Evolutionary conservation across 305 asterid species (phyloP).

Genomic region (Fraxinus platypoda): DNA sequence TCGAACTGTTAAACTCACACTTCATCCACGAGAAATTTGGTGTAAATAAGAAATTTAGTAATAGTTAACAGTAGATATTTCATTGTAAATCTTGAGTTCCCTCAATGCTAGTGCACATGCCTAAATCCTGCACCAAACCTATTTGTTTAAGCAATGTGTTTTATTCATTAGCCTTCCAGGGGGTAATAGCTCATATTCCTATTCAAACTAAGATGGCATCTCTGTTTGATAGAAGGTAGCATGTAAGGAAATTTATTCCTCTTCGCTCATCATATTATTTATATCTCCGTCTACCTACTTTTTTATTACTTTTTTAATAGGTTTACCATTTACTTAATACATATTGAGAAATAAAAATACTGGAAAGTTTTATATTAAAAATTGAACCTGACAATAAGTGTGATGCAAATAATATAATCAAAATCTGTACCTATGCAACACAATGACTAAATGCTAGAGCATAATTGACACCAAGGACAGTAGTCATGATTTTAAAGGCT

Average conservation of each 20-base stretch:
- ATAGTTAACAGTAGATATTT: neutral
- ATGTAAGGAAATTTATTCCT: neutral
- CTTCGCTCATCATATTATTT: neutral
- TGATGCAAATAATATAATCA: neutral
- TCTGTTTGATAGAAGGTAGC: neutral
- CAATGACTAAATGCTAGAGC: neutral
- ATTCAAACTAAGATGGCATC: neutral
- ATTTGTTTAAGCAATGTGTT: neutral
- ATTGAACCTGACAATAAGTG: neutral
- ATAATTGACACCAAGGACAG: neutral
- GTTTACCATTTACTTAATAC: neutral
- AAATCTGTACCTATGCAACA: neutral
- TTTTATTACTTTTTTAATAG: neutral
- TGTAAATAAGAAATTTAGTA: neutral
- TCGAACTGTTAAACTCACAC: neutral
- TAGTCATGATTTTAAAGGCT: neutral
- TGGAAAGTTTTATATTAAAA: neutral
- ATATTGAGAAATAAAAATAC: neutral
- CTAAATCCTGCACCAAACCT: neutral
- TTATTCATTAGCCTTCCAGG: neutral
- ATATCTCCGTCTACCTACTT: neutral
- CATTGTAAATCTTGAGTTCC: neutral
- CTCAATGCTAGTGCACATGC: neutral
- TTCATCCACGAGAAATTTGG: neutral
- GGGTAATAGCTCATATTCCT: neutral